Conservation (phyloP, 2,329 filamentous ascomycete genomes). For the Scedosporium dehoogii region DNA sequence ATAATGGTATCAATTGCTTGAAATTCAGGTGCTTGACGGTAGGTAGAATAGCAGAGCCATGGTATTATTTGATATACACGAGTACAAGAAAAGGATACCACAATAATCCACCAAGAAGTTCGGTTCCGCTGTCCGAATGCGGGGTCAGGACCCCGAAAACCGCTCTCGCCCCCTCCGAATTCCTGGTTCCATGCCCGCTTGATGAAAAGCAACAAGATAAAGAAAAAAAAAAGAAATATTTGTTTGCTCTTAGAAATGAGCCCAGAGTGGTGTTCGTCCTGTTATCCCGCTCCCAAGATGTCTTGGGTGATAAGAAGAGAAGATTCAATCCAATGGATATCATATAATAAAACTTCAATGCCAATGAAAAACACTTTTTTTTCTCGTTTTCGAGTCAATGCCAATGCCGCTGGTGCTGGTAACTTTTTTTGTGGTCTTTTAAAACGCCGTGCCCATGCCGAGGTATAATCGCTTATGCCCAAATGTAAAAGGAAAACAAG, state of each 20-base stretch:
- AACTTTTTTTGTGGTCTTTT: slow-evolving; percentile 4
- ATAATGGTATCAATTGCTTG: neutral
- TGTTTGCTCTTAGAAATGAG: neutral
- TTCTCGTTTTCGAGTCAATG: neutral
- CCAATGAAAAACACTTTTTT: slow-evolving; percentile 2
- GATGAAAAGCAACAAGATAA: neutral
- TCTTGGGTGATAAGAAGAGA: neutral
- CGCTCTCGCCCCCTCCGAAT: neutral
- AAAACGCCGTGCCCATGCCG: slow-evolving; percentile 4
- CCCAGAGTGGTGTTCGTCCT: slow-evolving; percentile 5
- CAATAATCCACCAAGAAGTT: neutral
- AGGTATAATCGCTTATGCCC: slow-evolving; percentile 6
- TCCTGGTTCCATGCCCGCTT: neutral
- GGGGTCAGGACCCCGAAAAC: neutral
- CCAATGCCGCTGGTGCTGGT: neutral
- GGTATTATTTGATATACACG: neutral
- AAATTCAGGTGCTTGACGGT: neutral
- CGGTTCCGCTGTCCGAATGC: slow-evolving; percentile 1
- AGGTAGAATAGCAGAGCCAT: neutral
- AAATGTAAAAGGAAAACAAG: slow-evolving; percentile 6
- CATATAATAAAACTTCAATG: neutral
- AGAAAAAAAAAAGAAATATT: neutral
- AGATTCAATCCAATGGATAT: neutral
- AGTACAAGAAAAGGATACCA: neutral
- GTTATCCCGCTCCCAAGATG: neutral